Conservation (phyloP, 352 stramenopile genomes). For the Phytophthora cactorum region DNA sequence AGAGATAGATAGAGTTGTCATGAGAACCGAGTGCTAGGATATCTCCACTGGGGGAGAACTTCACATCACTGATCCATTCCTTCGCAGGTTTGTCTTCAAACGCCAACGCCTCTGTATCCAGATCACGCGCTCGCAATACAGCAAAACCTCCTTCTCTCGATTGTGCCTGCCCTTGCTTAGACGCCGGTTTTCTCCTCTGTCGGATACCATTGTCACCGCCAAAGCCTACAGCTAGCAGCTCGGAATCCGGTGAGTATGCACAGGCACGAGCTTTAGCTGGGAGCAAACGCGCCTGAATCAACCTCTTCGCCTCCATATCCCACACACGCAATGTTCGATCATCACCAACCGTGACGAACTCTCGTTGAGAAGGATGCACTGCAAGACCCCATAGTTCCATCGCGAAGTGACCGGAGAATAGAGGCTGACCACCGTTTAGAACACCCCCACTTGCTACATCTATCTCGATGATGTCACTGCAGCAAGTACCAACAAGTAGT, state of each 20-base stretch:
- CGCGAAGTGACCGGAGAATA: constrained; percentile 73
- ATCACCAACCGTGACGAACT: constrained; percentile 81
- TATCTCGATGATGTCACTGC: constrained; percentile 89
- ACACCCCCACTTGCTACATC: constrained; percentile 48
- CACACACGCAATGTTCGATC: constrained; percentile 86
- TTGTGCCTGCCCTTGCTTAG: constrained; percentile 27
- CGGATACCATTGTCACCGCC: constrained; percentile 66
- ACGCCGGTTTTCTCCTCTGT: constrained; percentile 28
- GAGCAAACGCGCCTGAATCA: constrained; percentile 46
- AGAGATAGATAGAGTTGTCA: constrained; percentile 78
- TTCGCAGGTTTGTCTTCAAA: constrained; percentile 72
- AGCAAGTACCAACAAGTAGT: constrained; percentile 84
- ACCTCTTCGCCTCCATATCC: constrained; percentile 69
- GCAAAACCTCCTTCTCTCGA: constrained; percentile 59
- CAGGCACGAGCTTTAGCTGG: constrained; percentile 72
- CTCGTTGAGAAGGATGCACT: constrained; percentile 61
- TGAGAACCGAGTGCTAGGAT: constrained; percentile 71
- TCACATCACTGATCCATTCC: constrained; percentile 83
- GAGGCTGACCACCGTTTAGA: constrained; percentile 39
- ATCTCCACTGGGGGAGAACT: constrained; percentile 65
- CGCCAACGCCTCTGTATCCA: constrained; percentile 31
- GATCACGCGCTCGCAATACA: constrained; percentile 38
- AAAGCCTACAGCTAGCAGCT: constrained; percentile 85
- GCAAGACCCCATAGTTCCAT: constrained; percentile 86
- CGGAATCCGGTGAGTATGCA: constrained; percentile 87